Percentiles rank a stretch among this genome's conserved stretches.
These are phyloP conservation scores for Globisporangium ultimum DNA, from an alignment of 352 stramenopile species.

Conservation along the genomic window DNA sequence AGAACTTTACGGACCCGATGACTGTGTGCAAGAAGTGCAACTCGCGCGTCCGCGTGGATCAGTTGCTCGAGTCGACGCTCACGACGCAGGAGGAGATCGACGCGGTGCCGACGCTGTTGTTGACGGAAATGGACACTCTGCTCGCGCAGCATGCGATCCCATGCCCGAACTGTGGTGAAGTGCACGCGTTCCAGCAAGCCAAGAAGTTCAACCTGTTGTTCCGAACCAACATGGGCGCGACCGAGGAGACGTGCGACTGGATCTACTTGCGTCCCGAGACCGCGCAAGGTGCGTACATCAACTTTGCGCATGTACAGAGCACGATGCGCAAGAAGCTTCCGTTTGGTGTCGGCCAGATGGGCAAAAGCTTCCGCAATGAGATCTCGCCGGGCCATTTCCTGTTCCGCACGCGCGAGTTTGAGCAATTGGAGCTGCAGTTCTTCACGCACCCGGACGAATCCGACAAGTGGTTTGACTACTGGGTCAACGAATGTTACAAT, in stretches of 20 bases:
- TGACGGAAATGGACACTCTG: conserved; percentile 59
- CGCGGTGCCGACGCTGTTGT: conserved; percentile 42
- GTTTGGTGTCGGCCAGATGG: conserved; percentile 96
- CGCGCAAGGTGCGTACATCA: conserved; percentile 97
- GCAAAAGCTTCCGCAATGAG: conserved; percentile 98
- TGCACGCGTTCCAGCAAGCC: conserved; percentile 61
- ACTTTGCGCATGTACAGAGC: conserved; percentile 95
- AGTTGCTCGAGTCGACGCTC: conserved; percentile 59
- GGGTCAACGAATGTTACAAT: conserved; percentile 89
- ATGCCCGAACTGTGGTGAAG: conserved; percentile 55
- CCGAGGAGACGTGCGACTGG: conserved; percentile 80
- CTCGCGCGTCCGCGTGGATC: conserved; percentile 69
- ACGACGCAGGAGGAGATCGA: conserved; percentile 42
- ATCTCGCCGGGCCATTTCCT: conserved; percentile 97
- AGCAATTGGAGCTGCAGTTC: conserved; percentile 95
- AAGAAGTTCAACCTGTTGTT: conserved; percentile 99
- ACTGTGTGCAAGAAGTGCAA: conserved; percentile 95
- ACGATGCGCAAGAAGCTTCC: conserved; percentile 91
- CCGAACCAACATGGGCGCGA: conserved; percentile 94
- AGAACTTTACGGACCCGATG: conserved; percentile 98
- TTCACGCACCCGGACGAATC: conserved; percentile 75
- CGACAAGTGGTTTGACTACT: conserved; percentile 85
- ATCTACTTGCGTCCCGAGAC: conserved; percentile 97
- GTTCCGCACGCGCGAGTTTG: conserved; percentile 97
- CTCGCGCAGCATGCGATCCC: conserved; percentile 39